Base-by-base conservation (phyloP, 768 basidiomycete species). In the Tricholoma sp. region DNA sequence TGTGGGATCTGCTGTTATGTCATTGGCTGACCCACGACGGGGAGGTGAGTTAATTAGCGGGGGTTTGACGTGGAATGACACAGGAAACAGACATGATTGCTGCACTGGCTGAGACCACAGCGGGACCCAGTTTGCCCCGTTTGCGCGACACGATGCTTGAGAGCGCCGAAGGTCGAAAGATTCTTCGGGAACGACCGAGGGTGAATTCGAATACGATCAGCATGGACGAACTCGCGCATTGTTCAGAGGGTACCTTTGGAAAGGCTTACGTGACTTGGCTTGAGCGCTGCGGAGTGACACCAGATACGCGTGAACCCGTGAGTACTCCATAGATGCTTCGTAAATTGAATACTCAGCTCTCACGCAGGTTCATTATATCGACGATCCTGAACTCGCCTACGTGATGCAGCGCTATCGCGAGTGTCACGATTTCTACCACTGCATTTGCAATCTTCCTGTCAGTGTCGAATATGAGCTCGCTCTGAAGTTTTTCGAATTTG, bases 341-440 rank as follows among this genome's bases (percentile, higher is more conserved):
- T 11, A 27, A 49, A n/a, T 1, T 41, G 47, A 29, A 19, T 45
- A 21, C 50, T 59, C 24, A 35, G 57, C 41, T 55, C 31, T 32
- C 32, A 18, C 55, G 22, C 65, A 98, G 95, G 95, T 97, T 5
- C 91, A 88, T 62, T 98, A 98, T 66, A 88, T 98, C 56, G 83
- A 89, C 66, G 93, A 98, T 66, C 94, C 94, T 2, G 95, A 97
- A 66, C 82, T 97, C 10, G 97, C 97, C 22, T 98, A 97, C 71
- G 91, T 98, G 55, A 93, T 99, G 89, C 92, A 95, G 63, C 88
- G 96, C 52, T 99, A 98, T 70, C 88, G 96, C 22, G 95, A 99
- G 74, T 96, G 90, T 61, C 97, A 99, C 72, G 96, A 99, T 73
- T 88, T 98, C 63, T 97, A 98, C 68, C 97, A 99, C 67, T 91